phyloP scores from a whole-genome alignment of 352 stramenopile genomes.

The Thalassiosira hispida region DNA sequence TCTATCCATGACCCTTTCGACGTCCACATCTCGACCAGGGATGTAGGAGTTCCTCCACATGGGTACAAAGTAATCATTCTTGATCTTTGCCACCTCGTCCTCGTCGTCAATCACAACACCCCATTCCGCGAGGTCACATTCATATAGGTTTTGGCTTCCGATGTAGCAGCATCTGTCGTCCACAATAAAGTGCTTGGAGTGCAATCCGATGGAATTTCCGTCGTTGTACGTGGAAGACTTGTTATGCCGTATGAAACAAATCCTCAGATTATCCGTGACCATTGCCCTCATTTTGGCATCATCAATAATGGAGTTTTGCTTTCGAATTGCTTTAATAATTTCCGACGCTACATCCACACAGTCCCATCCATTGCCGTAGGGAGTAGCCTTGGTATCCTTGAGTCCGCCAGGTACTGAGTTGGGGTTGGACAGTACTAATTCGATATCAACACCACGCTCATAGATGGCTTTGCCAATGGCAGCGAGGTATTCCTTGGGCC shows the following conservation, averaged over 20 bases:
- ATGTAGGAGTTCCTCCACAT: conserved; percentile 63
- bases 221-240: conserved; percentile 43
- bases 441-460: conserved; percentile 54
- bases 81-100: conserved; percentile 43
- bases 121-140: conserved; percentile 70
- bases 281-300: conserved; percentile 52
- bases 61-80: conserved; percentile 55
- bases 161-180: conserved; percentile 66
- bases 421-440: conserved; percentile 65
- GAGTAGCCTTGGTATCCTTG: conserved; percentile 40
- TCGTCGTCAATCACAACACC: conserved; percentile 62
- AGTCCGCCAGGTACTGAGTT: conserved; percentile 49
- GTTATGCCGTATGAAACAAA: conserved; percentile 56
- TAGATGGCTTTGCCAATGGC: conserved; percentile 58
- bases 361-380: conserved; percentile 66
- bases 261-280: conserved; percentile 58
- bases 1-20: conserved; percentile 65
- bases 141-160: conserved; percentile 69
- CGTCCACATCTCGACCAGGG: conserved; percentile 59
- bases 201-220: conserved; percentile 53
- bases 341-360: conserved; percentile 65
- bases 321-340: conserved; percentile 65
- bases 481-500: conserved; percentile 57
- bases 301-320: conserved; percentile 36
- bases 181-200: conserved; percentile 73